Evolutionary conservation across 164 flowering plant genomes (phyloP), one percentile per base, ranked within the genome.

Genomic region (Berberis thunbergii): DNA sequence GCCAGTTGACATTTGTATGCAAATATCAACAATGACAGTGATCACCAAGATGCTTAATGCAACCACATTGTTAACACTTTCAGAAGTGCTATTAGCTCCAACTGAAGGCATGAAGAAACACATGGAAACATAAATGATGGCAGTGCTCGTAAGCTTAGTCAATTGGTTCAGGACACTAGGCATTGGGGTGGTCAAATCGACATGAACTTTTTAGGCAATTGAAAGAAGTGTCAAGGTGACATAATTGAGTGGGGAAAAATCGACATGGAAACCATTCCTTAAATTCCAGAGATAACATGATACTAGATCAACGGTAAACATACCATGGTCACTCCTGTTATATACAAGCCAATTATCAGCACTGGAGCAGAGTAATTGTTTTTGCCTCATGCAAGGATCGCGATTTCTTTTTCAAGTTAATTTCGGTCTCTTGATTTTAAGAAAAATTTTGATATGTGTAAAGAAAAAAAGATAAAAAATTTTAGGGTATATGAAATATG

Each of bases 141-240:
- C 42, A 11, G 61, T 64, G 9, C 61, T 43, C 40, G 43, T 64
- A 5, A 64, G 54, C 61, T 64, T 64, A 38, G 67, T 45, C 39
- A 64, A 6, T 41, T 64, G 61, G 49, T 64, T 54, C 13, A 38
- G 61, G 46, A 45, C 43, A 10, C 54, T 56, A 6, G 67, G 67
- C 67, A 64, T 64, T 12, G 44, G 3, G 4, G 67, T 64, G 42
- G 67, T 64, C 41, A 64, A 61, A 56, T 64, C 67, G 39, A 64
- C 61, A 1, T 60, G 54, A 7, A 64, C 7, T 11, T 64, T 64
- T 7, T 60, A 46, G 3, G 61, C 61, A 10, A 64, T 38, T 11
- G 60, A 11, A 39, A 64, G 61, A 57, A 64, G 45, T 2, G 61
- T 55, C 41, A 55, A 55, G 13, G 58, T 64, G 45, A 64, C 38